Base-by-base conservation (phyloP, 2,329 filamentous ascomycete species). In the Catunica adiposa region DNA sequence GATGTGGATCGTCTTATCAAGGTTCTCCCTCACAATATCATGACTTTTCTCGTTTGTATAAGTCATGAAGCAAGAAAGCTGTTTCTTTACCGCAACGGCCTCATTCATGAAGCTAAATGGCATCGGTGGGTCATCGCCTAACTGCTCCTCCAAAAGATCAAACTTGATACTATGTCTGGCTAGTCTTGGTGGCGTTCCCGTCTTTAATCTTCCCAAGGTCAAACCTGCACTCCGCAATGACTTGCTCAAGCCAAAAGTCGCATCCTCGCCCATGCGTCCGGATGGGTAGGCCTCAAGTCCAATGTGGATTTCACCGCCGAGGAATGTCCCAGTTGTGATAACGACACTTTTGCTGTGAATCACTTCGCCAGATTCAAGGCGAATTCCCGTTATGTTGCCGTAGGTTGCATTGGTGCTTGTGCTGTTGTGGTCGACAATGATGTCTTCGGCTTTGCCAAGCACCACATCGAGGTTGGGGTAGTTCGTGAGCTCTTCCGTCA, bases 1-100 rank as follows among this genome's bases (percentile, higher is more conserved):
- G 60, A 98, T 97, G 65, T 98, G 92, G 37, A 98, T 86, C 0
- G 88, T 94, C 66, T 95, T 94, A 65, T 94, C 85, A n/a, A 98
- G 78, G 64, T 97, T 96, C 5, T 80, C 79, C 48, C 88, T 80
- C 58, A 96, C 84, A 52, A 98, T 78, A 15, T 86, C 79, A 68
- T 98, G 92, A 0, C 88, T 82, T 3, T 74, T 77, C 51, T 82
- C 74, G 64, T 95, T 97, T 23, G 92, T 98, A 64, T 89, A 80
- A 1, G 90, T 96, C 56, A 82, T 80, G 73, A 87, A 82, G 71
- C 89, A 96, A n/a, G 79, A 74, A 38, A 97, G 73, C 69, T 98
- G 92, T 9, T 86, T 76, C 64, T 86, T 71, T 0, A 95, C 88
- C 1, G 83, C 71, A 0, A 97, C 89, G 1, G 69, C 71, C 8